These are phyloP conservation scores for Roridomyces roridus DNA, from an alignment of 768 basidiomycete species.

Conservation along the genomic window DNA sequence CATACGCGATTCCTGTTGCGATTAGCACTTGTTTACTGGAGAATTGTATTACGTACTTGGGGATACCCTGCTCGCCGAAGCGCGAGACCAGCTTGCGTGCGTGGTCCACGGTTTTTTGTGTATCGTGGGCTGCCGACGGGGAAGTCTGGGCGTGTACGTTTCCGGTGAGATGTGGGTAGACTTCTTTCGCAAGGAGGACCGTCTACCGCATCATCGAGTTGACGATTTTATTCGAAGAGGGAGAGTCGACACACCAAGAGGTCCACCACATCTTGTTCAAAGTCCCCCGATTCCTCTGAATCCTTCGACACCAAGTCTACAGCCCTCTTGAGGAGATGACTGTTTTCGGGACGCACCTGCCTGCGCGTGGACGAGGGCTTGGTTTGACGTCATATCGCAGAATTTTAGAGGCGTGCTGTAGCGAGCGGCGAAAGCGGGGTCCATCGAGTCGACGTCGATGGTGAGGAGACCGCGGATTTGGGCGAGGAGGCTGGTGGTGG, in stretches of 20 bases:
- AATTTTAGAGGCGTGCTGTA: constrained; percentile 38
- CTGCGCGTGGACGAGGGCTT: constrained; percentile 49
- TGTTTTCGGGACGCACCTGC: constrained; percentile 38
- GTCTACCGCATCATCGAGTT: constrained; percentile 38
- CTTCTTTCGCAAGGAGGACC: constrained; percentile 49
- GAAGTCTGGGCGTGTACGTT: constrained; percentile 54
- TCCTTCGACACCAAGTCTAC: constrained; percentile 35
- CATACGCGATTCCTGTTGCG: constrained; percentile 57
- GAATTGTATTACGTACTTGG: no score
- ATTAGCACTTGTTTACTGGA: no score
- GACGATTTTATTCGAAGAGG: background rate
- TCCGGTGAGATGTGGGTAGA: constrained; percentile 47
- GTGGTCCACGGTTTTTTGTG: constrained; percentile 47
- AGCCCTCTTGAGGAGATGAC: constrained; percentile 37
- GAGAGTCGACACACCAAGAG: constrained; percentile 37
- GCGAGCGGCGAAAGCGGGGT: constrained; percentile 42
- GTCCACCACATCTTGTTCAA: constrained; percentile 43
- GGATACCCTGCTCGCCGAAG: constrained; percentile 50
- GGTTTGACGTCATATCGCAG: constrained; percentile 58
- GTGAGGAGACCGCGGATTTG: constrained; percentile 40
- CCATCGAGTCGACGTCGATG: constrained; percentile 59
- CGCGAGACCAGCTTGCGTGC: constrained; percentile 46
- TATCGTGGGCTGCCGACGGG: constrained; percentile 47
- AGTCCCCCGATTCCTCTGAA: constrained; percentile 27
- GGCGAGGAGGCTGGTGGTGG: constrained; percentile 40